A percentile compares a stretch with the other conserved stretches of the same genome.
Evolutionary conservation across 352 stramenopile genomes (phyloP).

Genomic region (Plasmopara muralis): DNA sequence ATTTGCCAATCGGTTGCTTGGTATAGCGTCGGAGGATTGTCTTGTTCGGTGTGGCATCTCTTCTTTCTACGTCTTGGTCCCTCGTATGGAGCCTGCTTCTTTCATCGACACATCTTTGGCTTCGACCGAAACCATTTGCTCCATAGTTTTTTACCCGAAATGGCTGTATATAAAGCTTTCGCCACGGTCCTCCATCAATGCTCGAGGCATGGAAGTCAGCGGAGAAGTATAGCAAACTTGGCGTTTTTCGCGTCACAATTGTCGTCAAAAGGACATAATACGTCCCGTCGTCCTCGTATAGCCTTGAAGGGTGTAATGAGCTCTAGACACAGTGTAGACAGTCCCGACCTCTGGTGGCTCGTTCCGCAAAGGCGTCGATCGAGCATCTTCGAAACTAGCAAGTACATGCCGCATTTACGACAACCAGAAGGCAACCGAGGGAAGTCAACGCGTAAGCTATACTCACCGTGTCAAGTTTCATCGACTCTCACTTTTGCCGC

Average conservation of each 20-base stretch:
- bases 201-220: background rate
- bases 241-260: slow-evolving; percentile 59
- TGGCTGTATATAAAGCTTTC: slow-evolving; percentile 56
- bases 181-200: slow-evolving; percentile 29
- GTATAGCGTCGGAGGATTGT: slow-evolving; percentile 67
- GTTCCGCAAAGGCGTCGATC: slow-evolving; percentile 55
- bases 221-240: slow-evolving; percentile 42
- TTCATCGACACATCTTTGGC: slow-evolving; percentile 42
- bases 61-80: slow-evolving; percentile 72
- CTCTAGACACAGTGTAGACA: slow-evolving; percentile 64
- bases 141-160: slow-evolving; percentile 72
- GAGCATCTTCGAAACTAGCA: slow-evolving; percentile 25
- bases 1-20: slow-evolving; percentile 83
- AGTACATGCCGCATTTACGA: slow-evolving; percentile 26
- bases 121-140: slow-evolving; percentile 86
- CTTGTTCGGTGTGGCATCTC: slow-evolving; percentile 66
- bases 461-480: slow-evolving; percentile 86
- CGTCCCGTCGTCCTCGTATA: background rate
- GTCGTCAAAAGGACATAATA: slow-evolving; percentile 70
- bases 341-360: slow-evolving; percentile 56
- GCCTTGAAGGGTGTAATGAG: slow-evolving; percentile 4
- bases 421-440: slow-evolving; percentile 27
- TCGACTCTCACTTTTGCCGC: slow-evolving; percentile 84
- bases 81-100: slow-evolving; percentile 65
- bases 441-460: slow-evolving; percentile 47